phyloP scores from a whole-genome alignment of 805 yeast genomes.

The Isabelozyma pseudorhagii region DNA sequence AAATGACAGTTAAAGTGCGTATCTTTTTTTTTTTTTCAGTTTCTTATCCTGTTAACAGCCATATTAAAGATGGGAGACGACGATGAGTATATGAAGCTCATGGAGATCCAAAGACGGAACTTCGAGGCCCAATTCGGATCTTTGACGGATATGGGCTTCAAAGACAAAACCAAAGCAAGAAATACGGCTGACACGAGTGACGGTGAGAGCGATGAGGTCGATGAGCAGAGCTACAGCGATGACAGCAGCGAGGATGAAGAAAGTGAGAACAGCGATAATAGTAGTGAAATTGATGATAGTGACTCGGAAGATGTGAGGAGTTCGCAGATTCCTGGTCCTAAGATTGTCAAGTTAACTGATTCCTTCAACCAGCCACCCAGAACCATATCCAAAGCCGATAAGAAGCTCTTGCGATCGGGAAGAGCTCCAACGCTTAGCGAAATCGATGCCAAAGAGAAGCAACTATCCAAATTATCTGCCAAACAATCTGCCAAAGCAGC shows the following conservation, averaged over 20 bases:
- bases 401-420: constrained; percentile 55
- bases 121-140: constrained; percentile 67
- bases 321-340: constrained; percentile 23
- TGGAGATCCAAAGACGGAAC: constrained; percentile 55
- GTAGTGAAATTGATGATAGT: constrained; percentile 3
- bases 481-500: constrained; percentile 33
- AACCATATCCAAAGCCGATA: constrained; percentile 42
- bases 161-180: constrained; percentile 22
- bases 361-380: constrained; percentile 25
- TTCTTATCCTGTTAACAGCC: not conserved
- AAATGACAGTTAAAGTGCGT: no score
- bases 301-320: constrained; percentile 9
- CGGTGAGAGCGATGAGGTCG: constrained; percentile 5
- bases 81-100: constrained; percentile 28
- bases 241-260: constrained; percentile 11
- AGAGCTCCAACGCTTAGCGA: constrained; percentile 50
- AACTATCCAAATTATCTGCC: constrained; percentile 23
- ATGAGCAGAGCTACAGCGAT: constrained; percentile 8
- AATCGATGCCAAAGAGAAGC: constrained; percentile 21
- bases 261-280: not conserved
- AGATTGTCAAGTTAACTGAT: constrained; percentile 48
- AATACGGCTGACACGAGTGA: constrained; percentile 16
- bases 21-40: no score
- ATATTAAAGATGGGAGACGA: constrained; percentile 7
- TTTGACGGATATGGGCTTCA: constrained; percentile 44